These are phyloP conservation scores for Colletotrichum euphorbiae DNA, from an alignment of 2,329 filamentous ascomycete genomes.

Conservation along the genomic window DNA sequence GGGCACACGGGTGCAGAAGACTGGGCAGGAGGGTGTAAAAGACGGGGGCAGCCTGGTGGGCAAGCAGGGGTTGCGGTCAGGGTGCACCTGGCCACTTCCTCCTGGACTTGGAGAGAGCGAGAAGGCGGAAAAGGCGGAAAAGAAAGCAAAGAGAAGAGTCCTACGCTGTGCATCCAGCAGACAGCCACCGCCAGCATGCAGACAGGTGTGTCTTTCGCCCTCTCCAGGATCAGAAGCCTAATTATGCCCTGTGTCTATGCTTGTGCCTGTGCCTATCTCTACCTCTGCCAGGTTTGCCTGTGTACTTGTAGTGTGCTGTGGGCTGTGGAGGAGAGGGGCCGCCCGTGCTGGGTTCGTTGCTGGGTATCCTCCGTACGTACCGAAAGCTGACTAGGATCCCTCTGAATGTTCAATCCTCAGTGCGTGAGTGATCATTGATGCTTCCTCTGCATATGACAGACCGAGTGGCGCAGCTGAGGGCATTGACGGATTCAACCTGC, in stretches of 20 bases:
- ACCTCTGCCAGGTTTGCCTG: not conserved
- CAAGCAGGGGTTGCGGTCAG: not conserved
- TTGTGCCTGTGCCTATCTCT: not conserved
- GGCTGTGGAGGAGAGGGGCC: conserved; percentile 23
- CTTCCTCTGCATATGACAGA: conserved; percentile 12
- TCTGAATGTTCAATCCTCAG: not conserved
- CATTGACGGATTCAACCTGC: conserved; percentile 22
- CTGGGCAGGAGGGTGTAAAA: conserved; percentile 4
- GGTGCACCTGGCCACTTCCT: not conserved
- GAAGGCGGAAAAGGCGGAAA: not conserved
- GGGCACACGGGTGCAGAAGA: conserved; percentile 21
- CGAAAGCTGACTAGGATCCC: not conserved
- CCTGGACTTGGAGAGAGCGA: not conserved
- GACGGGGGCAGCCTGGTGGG: conserved; percentile 7
- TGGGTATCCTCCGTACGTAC: conserved; percentile 18
- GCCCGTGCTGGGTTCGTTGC: conserved; percentile 33
- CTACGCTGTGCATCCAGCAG: conserved; percentile 7
- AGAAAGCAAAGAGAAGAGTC: not conserved
- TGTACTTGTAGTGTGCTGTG: too few relatives aligned
- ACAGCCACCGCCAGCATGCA: not conserved
- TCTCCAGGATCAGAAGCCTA: conserved; percentile 8
- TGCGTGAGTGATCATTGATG: not conserved
- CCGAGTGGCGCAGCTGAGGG: conserved; percentile 2
- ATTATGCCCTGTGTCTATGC: not conserved
- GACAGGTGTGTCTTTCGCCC: not conserved